These are phyloP conservation scores for Schwanniomyces polymorphus DNA, from an alignment of 805 yeast genomes.

Conservation along the genomic window DNA sequence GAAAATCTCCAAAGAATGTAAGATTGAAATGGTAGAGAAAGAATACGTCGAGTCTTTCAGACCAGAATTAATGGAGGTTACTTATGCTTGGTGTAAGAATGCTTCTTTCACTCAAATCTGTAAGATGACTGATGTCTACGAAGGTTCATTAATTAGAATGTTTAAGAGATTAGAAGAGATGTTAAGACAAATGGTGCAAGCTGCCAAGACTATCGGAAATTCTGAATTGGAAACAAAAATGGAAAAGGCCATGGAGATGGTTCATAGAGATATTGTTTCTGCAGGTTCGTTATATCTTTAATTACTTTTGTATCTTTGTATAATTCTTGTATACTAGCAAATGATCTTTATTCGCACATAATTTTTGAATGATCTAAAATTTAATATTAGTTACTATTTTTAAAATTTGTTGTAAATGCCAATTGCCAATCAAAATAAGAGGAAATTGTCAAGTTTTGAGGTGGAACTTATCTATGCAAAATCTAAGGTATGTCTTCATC, in stretches of 20 bases:
- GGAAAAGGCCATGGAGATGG: constrained; percentile 80
- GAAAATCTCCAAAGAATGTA: constrained; percentile 83
- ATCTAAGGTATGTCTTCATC: constrained; percentile 81
- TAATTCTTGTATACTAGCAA: background rate
- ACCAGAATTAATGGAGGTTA: constrained; percentile 95
- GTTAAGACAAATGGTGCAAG: constrained; percentile 83
- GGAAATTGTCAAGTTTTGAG: constrained; percentile 19
- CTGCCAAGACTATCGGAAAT: constrained; percentile 94
- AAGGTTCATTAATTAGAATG: constrained; percentile 93
- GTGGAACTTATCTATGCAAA: constrained; percentile 54
- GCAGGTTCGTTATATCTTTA: constrained; percentile 88
- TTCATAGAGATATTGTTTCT: constrained; percentile 94
- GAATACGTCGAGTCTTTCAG: constrained; percentile 92
- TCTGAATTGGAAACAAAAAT: constrained; percentile 81
- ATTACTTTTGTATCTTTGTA: background rate
- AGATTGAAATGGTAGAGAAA: constrained; percentile 85
- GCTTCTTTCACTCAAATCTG: constrained; percentile 95
- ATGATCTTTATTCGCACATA: background rate
- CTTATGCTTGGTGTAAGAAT: constrained; percentile 94
- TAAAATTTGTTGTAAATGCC: constrained; percentile 1
- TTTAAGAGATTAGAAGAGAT: constrained; percentile 93
- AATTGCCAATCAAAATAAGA: constrained; percentile 1
- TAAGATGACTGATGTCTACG: constrained; percentile 98
- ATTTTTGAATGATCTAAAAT: background rate
- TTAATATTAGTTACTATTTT: background rate